Base-by-base conservation (phyloP, 768 basidiomycete genomes). In the Russula ochroleuca region DNA sequence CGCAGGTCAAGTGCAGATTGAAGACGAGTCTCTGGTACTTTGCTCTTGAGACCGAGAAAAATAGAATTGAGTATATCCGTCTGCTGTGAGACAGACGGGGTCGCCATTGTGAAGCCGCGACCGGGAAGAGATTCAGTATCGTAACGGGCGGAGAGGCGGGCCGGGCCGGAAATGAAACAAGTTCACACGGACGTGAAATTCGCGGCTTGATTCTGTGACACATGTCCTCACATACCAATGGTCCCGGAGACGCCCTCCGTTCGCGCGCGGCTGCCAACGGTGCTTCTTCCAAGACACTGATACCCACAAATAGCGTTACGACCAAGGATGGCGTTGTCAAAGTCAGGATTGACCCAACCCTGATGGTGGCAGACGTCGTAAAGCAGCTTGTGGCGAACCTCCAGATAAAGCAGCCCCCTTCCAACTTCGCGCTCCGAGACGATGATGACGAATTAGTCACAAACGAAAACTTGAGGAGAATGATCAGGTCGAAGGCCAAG, bases 281-380 rank as follows among this genome's bases (percentile, higher is more conserved):
- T 57, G 63, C 62, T 33, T 58, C 73, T 60, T 66, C 73, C 57
- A 80, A 80, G 73, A 49, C 77, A 7, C 78, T 92, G 37, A 82
- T 92, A 2, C 92, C 92, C 9, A 94, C 92, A 11, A 94, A 94
- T 74, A 90, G 81, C 61, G 90, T 94, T 55, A 86, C 88, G 3
- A 91, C 88, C 8, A 83, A 80, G 61, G 86, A 90, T 21, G 90
- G 90, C 48, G 85, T 85, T 49, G 90, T 93, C 23, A 86, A 90
- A 65, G 86, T 90, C 13, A 84, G 92, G 63, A 94, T 94, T 68
- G 92, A 94, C 72, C 88, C 89, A 17, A 86, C 90, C 6, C 79
- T 93, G 35, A 85, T 87, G 7, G 92, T 92, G 57, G 85, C 89
- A 57, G 92, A 94, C 72, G 92, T 94, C 61, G 82, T 94, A 56